A percentile compares a stretch with the other conserved stretches of the same genome.
Evolutionary conservation across 2,329 filamentous ascomycete genomes (phyloP).

Genomic region (Pleoardoris graminearum): DNA sequence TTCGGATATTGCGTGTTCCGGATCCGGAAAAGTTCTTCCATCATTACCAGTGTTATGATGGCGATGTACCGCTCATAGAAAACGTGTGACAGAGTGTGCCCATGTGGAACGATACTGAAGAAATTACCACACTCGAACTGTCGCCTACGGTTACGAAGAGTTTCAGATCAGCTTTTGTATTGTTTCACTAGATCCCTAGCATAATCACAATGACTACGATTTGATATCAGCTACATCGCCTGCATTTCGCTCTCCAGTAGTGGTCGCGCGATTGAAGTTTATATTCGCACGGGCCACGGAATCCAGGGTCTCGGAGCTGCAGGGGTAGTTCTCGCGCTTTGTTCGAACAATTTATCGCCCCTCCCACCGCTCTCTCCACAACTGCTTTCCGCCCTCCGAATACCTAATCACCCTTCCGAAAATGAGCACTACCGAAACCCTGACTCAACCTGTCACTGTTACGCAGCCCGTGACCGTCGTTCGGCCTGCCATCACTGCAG

Average conservation of each 20-base stretch:
- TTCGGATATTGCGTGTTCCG: conserved; percentile 28
- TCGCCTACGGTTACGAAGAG: neutral
- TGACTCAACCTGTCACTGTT: conserved; percentile 32
- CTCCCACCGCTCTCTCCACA: conserved; percentile 2
- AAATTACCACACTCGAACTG: neutral
- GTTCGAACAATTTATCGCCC: conserved; percentile 3
- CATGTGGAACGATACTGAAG: conserved; percentile 10
- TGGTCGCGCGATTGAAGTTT: neutral
- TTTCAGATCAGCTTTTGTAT: too few relatives aligned
- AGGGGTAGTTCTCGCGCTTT: conserved; percentile 8
- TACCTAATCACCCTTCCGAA: conserved; percentile 6
- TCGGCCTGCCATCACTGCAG: conserved; percentile 72
- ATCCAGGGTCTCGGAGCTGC: conserved; percentile 7
- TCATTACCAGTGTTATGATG: conserved; percentile 27
- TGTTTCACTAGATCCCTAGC: too few relatives aligned
- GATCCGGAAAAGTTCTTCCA: conserved; percentile 39
- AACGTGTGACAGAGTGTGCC: conserved; percentile 11
- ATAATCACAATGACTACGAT: too few relatives aligned
- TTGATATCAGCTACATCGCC: too few relatives aligned
- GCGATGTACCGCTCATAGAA: conserved; percentile 16
- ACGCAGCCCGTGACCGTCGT: conserved; percentile 21
- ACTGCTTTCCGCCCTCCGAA: neutral
- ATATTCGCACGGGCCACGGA: neutral
- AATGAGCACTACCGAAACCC: conserved; percentile 40
- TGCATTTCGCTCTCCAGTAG: too few relatives aligned